A percentile compares a stretch with the other conserved stretches of the same genome.
Evolutionary conservation across 345 rosid species (phyloP).

Genomic region (Linum tenue): DNA sequence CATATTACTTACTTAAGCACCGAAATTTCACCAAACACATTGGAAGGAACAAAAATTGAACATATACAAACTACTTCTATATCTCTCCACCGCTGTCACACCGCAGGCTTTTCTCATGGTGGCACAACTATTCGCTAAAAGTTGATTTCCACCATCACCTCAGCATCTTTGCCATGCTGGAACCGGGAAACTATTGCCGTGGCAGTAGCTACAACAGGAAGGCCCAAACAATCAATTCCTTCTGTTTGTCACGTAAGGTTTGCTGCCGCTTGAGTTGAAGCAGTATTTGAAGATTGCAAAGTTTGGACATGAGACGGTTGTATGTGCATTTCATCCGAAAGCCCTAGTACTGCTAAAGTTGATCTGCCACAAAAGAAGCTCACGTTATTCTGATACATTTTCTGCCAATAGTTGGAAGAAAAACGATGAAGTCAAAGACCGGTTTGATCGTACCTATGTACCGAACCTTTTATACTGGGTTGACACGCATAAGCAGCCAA

Average conservation of each 20-base stretch:
- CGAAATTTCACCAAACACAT: background rate
- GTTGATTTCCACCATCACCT: background rate
- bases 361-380: slow-evolving; percentile 38
- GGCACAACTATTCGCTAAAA: background rate
- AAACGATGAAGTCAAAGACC: slow-evolving; percentile 1
- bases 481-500: slow-evolving; percentile 62
- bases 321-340: slow-evolving; percentile 36
- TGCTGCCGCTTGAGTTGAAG: background rate
- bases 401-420: background rate
- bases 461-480: slow-evolving; percentile 49
- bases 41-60: background rate
- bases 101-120: background rate
- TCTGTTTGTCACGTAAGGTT: background rate
- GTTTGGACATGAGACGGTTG: background rate
- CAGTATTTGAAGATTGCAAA: background rate
- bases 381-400: background rate
- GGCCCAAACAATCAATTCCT: no score
- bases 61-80: background rate
- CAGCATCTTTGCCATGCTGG: background rate
- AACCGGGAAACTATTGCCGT: background rate
- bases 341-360: slow-evolving; percentile 63
- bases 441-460: slow-evolving; percentile 47
- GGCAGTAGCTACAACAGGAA: background rate
- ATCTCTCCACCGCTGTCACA: background rate
- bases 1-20: background rate